Conservation (phyloP, 192 early-diverging fungal species). For the Gorgonomyces haynaldii region DNA sequence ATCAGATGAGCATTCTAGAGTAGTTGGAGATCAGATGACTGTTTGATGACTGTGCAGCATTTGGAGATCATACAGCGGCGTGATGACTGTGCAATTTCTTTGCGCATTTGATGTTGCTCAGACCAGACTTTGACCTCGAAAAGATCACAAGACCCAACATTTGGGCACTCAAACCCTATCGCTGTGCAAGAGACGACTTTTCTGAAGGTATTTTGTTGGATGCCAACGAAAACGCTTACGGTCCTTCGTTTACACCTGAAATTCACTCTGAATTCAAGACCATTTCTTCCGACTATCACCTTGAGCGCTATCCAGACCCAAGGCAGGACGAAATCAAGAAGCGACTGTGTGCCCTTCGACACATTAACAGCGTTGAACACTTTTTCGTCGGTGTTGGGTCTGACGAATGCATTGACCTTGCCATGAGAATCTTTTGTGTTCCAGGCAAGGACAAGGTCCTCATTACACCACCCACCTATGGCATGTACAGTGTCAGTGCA, state of each 20-base stretch:
- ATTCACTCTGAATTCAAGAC: conserved; percentile 7
- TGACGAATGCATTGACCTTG: conserved; percentile 90
- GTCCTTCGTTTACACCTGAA: conserved; percentile 29
- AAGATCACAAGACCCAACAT: conserved; percentile 35
- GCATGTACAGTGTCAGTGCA: conserved; percentile 93
- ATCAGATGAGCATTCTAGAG: too few relatives aligned
- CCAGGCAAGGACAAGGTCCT: conserved; percentile 87
- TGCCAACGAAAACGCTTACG: conserved; percentile 97
- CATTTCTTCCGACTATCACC: conserved; percentile 24
- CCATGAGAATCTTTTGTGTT: conserved; percentile 76
- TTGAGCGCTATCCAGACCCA: conserved; percentile 96
- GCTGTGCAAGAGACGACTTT: conserved; percentile 98
- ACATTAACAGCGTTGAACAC: conserved; percentile 51
- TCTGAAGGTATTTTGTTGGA: conserved; percentile 88
- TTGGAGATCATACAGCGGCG: too few relatives aligned
- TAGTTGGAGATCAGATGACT: too few relatives aligned
- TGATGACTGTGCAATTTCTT: too few relatives aligned
- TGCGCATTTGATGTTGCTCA: too few relatives aligned
- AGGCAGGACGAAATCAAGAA: conserved; percentile 76
- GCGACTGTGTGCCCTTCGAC: conserved; percentile 57
- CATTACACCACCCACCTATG: conserved; percentile 95
- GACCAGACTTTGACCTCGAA: conserved; percentile 27
- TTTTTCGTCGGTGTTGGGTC: conserved; percentile 95
- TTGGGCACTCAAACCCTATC: conserved; percentile 61
- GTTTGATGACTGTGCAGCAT: too few relatives aligned